Base-by-base conservation (phyloP, 2,329 filamentous ascomycete species). In the Canariomyces notabilis region DNA sequence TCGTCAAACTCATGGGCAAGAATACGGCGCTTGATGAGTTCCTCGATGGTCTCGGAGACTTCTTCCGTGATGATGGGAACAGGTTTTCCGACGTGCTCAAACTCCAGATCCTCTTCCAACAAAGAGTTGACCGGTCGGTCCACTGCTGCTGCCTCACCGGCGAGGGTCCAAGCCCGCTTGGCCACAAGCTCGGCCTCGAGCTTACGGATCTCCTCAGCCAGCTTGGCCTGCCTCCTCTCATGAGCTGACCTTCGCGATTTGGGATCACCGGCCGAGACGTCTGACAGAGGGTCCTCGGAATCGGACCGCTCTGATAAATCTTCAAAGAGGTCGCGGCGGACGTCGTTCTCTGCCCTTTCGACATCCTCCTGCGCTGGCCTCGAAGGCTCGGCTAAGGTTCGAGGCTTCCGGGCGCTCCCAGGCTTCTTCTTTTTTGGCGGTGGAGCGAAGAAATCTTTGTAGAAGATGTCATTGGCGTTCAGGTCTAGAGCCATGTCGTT, bases 51-150 rank as follows among this genome's bases (percentile, higher is more conserved):
- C 65, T 96, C 90, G 44, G 83, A 94, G 33, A 94, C 76, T 65
- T 96, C 90, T 34, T 87, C 84, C 0, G 93, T 97, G 63, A 96
- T 89, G 50, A 97, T 87, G 1, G 91, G 89, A 1, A 97, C 85
- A 0, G 93, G 91, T 65, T 97, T 98, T 61, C 93, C 93, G 18
- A 88, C 82, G 59, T 94, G 83, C 68, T 98, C 93, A 62, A 97
- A 98, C 55, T 97, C 91, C 20, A 98, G 77, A 59, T 97, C 89
- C 68, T 97, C 82, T 62, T 97, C 90, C 1, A 98, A 79, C 2
- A 98, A 77, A 1, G 91, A 96, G 70, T 98, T 97, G 44, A 89
- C 64, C 0, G 93, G 93, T 29, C 93, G 80, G 56, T 93, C 88
- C 1, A 75, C 75, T 2, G 88, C 91, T 39, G 82, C 77, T 4